A percentile compares a stretch with the other conserved stretches of the same genome.
These are phyloP conservation scores for Starmerella apis DNA, from an alignment of 805 yeast genomes.

Conservation along the genomic window DNA sequence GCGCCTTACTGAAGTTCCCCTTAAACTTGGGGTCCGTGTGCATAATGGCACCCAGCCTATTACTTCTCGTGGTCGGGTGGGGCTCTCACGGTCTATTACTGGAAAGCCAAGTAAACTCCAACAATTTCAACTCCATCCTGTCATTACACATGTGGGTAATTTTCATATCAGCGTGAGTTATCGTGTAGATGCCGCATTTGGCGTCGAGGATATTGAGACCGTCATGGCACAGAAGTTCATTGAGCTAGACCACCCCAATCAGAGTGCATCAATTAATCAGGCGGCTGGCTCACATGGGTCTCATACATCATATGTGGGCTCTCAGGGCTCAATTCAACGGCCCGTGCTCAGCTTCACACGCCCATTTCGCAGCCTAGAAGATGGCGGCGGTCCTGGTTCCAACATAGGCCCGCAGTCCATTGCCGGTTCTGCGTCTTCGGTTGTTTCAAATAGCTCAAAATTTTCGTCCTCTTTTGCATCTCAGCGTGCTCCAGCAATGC, in stretches of 20 bases:
- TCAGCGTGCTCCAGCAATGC: constrained; percentile 15
- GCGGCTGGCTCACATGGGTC: constrained; percentile 9
- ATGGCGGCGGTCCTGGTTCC: constrained; percentile 9
- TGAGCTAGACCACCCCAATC: constrained; percentile 35
- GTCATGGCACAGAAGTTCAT: constrained; percentile 49
- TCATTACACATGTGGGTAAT: constrained; percentile 65
- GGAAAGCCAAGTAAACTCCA: constrained; percentile 43
- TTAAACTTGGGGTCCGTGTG: constrained; percentile 46
- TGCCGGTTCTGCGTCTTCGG: constrained; percentile 18
- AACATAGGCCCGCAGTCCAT: constrained; percentile 10
- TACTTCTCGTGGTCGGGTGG: constrained; percentile 71
- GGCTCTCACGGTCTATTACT: constrained; percentile 60
- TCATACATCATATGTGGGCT: constrained; percentile 1
- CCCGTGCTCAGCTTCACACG: constrained; percentile 23
- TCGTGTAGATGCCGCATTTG: constrained; percentile 59
- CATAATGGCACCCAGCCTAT: constrained; percentile 73
- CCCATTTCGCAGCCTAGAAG: constrained; percentile 20
- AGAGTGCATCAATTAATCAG: neutral
- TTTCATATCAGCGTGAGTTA: constrained; percentile 69
- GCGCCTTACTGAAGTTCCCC: constrained; percentile 33
- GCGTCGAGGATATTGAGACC: constrained; percentile 56
- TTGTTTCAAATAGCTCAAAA: constrained; percentile 19
- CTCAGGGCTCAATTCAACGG: constrained; percentile 15
- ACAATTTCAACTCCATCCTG: constrained; percentile 56
- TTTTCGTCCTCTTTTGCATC: constrained; percentile 34